phyloP scores from a whole-genome alignment of 345 rosid species.

The Reutealis trisperma region DNA sequence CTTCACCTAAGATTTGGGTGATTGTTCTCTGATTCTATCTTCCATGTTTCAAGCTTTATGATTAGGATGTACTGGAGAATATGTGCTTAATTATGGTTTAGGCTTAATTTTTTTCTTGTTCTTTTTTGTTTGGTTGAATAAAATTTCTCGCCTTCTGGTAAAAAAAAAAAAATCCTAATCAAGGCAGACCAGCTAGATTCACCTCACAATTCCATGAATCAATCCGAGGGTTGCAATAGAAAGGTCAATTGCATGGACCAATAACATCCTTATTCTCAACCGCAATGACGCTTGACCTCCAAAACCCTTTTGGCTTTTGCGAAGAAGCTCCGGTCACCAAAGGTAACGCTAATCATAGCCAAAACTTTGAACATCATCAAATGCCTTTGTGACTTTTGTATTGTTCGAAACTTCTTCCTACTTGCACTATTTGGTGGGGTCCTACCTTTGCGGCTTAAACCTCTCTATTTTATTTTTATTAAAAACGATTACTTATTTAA shows the following conservation, averaged over 20 bases:
- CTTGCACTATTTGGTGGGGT: constrained; percentile 31
- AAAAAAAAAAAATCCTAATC: too few relatives aligned
- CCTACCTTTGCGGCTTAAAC: constrained; percentile 40
- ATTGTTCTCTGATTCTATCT: too few relatives aligned
- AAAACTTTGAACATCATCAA: constrained; percentile 3
- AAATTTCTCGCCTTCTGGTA: too few relatives aligned
- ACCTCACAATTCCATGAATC: background rate
- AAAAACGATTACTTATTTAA: too few relatives aligned
- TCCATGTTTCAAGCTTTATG: too few relatives aligned
- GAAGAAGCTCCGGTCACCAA: constrained; percentile 17
- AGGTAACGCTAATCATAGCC: background rate
- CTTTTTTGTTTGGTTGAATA: too few relatives aligned
- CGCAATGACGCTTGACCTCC: background rate
- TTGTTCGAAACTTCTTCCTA: constrained; percentile 31
- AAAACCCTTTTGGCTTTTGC: background rate
- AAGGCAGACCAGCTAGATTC: background rate
- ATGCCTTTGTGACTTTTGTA: constrained; percentile 11
- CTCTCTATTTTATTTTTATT: too few relatives aligned
- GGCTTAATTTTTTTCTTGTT: too few relatives aligned
- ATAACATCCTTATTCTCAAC: background rate
- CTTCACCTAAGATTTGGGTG: too few relatives aligned
- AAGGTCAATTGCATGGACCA: constrained; percentile 17
- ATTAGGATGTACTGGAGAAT: too few relatives aligned
- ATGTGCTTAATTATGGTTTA: too few relatives aligned
- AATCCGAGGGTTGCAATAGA: background rate